Base-by-base conservation (phyloP, 306 rosid genomes). In the Casuarina equisetifolia region DNA sequence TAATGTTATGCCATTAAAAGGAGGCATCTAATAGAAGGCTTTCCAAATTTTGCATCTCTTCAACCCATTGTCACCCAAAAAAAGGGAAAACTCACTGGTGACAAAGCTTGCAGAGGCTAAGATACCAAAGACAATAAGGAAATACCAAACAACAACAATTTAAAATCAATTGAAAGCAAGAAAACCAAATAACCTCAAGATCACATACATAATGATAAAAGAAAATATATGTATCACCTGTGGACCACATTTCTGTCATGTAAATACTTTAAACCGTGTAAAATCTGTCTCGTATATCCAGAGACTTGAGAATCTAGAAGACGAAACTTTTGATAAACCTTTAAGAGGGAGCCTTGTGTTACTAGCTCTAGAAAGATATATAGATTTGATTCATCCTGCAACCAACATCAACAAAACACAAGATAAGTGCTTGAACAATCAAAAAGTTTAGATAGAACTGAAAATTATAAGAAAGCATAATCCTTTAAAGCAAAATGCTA, bases 331-430 rank as follows among this genome's bases (percentile, higher is more conserved):
- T 75, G 89, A 79, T 88, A 92, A 74, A 95, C 90, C 48, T 64
- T 88, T 83, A 82, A 79, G 17, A 95, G 93, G 88, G 99, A 95
- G 74, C 99, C 97, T 81, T 88, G 86, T 15, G 97, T 86, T 82
- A 95, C 96, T 67, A 95, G 86, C 89, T 92, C 97, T 38, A 95
- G 88, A 86, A 92, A 95, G 75, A 95, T 92, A 83, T 91, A 88
- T 57, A 95, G 88, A 43, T 87, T 91, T 76, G 97, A 92, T 64
- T 83, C 86, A 85, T 89, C 96, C 97, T 95, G 92, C 76, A 85
- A 81, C 72, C 57, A 75, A 76, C 62, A 89, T 64, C 62, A 72
- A 69, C 69, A 70, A 49, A 82, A 32, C 74, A 57, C 82, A 61
- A 35, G 72, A 43, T 74, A 43, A 71, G 78, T 20, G 74, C 59